Conservation (phyloP, 1,139 yeast genomes). For the Geotrichum histeridarum region DNA sequence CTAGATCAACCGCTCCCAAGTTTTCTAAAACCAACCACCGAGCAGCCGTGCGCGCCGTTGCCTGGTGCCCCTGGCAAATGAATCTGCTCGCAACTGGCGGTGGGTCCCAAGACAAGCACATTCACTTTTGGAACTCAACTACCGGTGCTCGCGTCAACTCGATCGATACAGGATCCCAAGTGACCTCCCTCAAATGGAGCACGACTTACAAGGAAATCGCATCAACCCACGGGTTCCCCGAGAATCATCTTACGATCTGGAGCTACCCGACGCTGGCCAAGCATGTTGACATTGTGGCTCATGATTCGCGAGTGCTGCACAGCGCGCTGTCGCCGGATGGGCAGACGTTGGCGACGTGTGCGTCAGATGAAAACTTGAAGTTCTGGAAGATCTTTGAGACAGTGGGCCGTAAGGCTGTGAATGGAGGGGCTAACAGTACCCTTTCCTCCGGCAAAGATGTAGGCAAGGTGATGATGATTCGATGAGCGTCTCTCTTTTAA, state of each 20-base stretch:
- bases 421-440: constrained; percentile 23
- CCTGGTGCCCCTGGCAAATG: constrained; percentile 89
- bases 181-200: constrained; percentile 91
- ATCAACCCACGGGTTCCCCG: constrained; percentile 92
- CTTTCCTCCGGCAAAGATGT: constrained; percentile 38
- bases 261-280: constrained; percentile 81
- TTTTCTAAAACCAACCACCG: constrained; percentile 74
- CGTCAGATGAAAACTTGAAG: constrained; percentile 94
- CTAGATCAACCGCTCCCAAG: constrained; percentile 66
- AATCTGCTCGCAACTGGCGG: constrained; percentile 93
- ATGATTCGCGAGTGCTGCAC: constrained; percentile 80
- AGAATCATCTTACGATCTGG: constrained; percentile 77
- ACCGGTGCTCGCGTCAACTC: constrained; percentile 85
- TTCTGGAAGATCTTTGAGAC: constrained; percentile 88
- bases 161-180: constrained; percentile 90
- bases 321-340: constrained; percentile 89
- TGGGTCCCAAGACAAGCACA: constrained; percentile 83
- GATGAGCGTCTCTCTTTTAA: constrained; percentile 28
- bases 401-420: constrained; percentile 36
- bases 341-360: constrained; percentile 85
- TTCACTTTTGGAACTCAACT: constrained; percentile 93
- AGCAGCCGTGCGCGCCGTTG: constrained; percentile 93
- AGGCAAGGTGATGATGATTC: constrained; percentile 43
- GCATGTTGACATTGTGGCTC: constrained; percentile 87
- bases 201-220: constrained; percentile 74